Conservation (phyloP, 2,329 filamentous ascomycete genomes). For the Aspergillus vadensis region DNA sequence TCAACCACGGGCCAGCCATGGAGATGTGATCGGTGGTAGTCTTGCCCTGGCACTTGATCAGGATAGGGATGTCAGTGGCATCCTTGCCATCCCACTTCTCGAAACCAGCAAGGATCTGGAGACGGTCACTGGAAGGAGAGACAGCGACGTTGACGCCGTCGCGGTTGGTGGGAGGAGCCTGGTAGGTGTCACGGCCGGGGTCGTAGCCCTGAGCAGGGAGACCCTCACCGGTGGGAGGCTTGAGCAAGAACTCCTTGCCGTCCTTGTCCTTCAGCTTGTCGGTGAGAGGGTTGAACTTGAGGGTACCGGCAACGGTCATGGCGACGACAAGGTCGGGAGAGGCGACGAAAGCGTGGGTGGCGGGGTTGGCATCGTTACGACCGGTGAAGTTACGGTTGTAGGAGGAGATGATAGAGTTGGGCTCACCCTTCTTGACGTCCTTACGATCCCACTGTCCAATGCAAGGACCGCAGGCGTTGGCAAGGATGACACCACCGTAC, state of each 20-base stretch:
- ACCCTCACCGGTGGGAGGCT: slow-evolving; percentile 75
- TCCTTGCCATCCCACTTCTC: slow-evolving; percentile 90
- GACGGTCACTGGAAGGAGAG: slow-evolving; percentile 85
- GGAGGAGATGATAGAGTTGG: slow-evolving; percentile 96
- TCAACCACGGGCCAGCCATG: slow-evolving; percentile 95
- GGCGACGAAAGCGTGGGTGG: slow-evolving; percentile 89
- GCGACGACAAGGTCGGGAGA: slow-evolving; percentile 89
- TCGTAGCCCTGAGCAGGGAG: slow-evolving; percentile 84
- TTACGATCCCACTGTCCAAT: slow-evolving; percentile 94
- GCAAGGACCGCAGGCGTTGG: slow-evolving; percentile 91
- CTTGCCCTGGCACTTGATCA: slow-evolving; percentile 97
- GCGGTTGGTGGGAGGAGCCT: slow-evolving; percentile 85
- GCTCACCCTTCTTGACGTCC: slow-evolving; percentile 90
- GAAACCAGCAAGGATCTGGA: slow-evolving; percentile 89
- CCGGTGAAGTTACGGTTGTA: slow-evolving; percentile 99
- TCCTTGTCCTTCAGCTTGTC: slow-evolving; percentile 93
- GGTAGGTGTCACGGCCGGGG: slow-evolving; percentile 89
- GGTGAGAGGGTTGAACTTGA: slow-evolving; percentile 93
- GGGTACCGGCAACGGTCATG: slow-evolving; percentile 76
- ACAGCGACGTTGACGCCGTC: slow-evolving; percentile 74
- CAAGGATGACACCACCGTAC: slow-evolving; percentile 90
- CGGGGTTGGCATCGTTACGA: slow-evolving; percentile 93
- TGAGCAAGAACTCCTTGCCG: slow-evolving; percentile 91
- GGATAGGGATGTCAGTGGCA: slow-evolving; percentile 76
- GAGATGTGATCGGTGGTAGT: slow-evolving; percentile 97